Conservation (phyloP, 331 rosid species). For the Quercus tomentella region DNA sequence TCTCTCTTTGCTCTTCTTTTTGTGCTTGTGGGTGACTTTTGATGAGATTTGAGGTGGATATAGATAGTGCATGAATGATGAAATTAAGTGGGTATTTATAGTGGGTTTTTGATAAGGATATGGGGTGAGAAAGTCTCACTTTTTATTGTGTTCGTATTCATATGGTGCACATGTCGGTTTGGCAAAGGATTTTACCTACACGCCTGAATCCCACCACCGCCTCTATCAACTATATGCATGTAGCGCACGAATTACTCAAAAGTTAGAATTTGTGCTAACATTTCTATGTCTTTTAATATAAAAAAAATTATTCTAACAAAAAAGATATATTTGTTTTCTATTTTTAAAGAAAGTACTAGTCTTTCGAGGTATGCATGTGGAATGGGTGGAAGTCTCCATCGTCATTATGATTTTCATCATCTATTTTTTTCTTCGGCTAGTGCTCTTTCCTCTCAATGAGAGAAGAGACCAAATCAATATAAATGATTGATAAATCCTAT, state of each 20-base stretch:
- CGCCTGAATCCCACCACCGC: slow-evolving; percentile 25
- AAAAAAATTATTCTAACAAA: too few relatives aligned
- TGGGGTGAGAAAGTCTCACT: background rate
- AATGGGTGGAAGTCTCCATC: too few relatives aligned
- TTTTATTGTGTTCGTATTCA: background rate
- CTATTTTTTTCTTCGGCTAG: too few relatives aligned
- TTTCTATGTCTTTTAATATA: too few relatives aligned
- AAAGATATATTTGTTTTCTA: too few relatives aligned
- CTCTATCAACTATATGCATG: slow-evolving; percentile 3
- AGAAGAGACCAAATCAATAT: too few relatives aligned
- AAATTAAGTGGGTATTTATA: slow-evolving; percentile 19
- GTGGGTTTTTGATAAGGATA: slow-evolving; percentile 21
- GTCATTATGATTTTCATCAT: too few relatives aligned
- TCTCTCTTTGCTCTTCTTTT: background rate
- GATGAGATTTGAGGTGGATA: background rate
- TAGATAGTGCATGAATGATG: background rate
- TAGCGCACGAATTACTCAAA: background rate
- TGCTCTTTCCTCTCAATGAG: too few relatives aligned
- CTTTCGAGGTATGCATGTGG: too few relatives aligned
- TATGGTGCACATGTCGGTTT: background rate
- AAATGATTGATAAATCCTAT: too few relatives aligned
- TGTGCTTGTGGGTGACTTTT: background rate
- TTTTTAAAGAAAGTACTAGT: too few relatives aligned
- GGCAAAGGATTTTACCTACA: background rate
- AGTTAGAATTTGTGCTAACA: background rate